phyloP scores from a whole-genome alignment of 768 basidiomycete species.

The Peribolospora kevripleyi region DNA sequence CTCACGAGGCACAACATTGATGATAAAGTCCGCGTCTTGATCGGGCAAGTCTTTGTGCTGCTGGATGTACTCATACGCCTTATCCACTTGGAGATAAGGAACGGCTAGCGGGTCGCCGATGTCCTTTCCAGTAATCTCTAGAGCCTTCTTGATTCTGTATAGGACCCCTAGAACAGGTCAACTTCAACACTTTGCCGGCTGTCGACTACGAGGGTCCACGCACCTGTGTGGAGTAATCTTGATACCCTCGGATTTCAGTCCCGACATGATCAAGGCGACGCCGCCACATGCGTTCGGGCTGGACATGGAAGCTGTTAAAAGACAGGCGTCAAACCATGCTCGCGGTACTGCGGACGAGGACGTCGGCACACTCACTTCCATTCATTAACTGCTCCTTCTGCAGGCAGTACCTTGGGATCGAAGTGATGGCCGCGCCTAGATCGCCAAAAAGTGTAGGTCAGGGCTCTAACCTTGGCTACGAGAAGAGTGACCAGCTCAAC shows the following conservation, averaged over 20 bases:
- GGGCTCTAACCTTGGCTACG: too few species aligned
- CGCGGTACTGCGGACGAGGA: not conserved
- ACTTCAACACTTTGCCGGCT: too few species aligned
- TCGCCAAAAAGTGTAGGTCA: too few species aligned
- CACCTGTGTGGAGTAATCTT: not conserved
- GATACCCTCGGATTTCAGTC: constrained; percentile 3
- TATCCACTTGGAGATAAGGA: constrained; percentile 3
- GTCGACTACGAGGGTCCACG: too few species aligned
- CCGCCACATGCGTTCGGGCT: constrained; percentile 1
- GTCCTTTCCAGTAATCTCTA: constrained; percentile 3
- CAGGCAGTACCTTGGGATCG: constrained; percentile 4
- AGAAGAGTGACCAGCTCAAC: too few species aligned
- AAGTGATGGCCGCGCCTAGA: constrained; percentile 1
- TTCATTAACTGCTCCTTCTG: constrained; percentile 4
- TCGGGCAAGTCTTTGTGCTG: not conserved
- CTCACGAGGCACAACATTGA: not conserved
- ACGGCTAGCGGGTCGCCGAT: constrained; percentile 3
- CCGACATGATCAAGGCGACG: constrained; percentile 3
- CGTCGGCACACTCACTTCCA: not conserved
- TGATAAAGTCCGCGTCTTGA: constrained; percentile 3
- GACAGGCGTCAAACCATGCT: not conserved
- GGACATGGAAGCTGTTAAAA: not conserved
- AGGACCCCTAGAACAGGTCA: too few species aligned
- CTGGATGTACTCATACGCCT: constrained; percentile 1
- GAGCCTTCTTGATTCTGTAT: constrained; percentile 2